Percentiles rank a stretch among this genome's conserved stretches.
These are phyloP conservation scores for Poa annua DNA, from an alignment of 176 grass and related monocot species.

Conservation along the genomic window DNA sequence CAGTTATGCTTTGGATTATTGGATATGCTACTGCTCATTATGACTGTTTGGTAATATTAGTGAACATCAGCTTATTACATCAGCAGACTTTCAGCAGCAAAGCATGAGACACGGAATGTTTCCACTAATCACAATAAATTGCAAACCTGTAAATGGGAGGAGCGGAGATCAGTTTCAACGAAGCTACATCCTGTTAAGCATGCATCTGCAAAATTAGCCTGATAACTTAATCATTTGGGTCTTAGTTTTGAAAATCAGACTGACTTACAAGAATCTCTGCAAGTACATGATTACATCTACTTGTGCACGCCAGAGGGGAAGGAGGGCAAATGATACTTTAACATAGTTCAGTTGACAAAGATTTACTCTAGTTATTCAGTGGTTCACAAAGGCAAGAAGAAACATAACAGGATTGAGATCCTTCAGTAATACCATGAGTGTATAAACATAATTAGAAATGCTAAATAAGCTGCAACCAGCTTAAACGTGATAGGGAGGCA, in stretches of 20 bases:
- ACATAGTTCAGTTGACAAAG: conserved; percentile 26
- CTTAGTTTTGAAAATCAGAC: conserved; percentile 5
- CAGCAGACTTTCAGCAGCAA: conserved; percentile 31
- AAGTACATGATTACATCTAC: conserved; percentile 5
- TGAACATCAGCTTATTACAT: conserved; percentile 27
- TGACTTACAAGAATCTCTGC: conserved; percentile 5
- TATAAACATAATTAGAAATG: conserved; percentile 18
- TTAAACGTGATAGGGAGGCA: neutral
- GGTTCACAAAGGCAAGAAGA: neutral
- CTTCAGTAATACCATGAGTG: neutral
- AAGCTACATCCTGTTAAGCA: conserved; percentile 63
- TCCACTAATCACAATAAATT: neutral
- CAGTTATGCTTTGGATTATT: neutral
- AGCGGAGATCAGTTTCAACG: conserved; percentile 78
- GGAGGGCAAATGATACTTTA: neutral
- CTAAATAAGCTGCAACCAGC: neutral
- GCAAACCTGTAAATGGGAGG: conserved; percentile 86
- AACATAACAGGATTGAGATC: neutral
- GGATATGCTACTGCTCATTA: conserved; percentile 1
- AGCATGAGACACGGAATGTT: neutral
- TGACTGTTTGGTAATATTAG: conserved; percentile 22
- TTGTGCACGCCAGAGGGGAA: neutral
- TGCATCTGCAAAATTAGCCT: conserved; percentile 72
- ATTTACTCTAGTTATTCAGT: neutral
- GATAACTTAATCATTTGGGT: conserved; percentile 29